Conservation (phyloP, 345 rosid species). For the Abelmoschus esculentus region DNA sequence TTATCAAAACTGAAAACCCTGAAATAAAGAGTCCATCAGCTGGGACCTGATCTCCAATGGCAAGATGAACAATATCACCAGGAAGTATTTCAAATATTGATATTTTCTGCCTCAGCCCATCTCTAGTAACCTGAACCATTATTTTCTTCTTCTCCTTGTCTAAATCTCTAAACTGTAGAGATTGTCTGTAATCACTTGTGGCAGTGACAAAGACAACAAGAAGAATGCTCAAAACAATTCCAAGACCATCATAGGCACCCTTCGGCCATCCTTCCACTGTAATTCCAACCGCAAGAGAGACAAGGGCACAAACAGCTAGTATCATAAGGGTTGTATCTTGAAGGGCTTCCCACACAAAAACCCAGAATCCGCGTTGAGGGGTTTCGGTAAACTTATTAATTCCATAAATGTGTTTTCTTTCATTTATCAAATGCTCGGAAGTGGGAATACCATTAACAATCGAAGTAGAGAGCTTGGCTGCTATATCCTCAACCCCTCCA, state of each 20-base stretch:
- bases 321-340: constrained; percentile 65
- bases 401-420: constrained; percentile 61
- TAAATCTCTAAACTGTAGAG: constrained; percentile 64
- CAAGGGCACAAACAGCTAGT: constrained; percentile 51
- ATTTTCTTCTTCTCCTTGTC: constrained; percentile 58
- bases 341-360: constrained; percentile 66
- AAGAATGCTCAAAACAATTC: constrained; percentile 56
- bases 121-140: constrained; percentile 51
- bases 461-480: constrained; percentile 57
- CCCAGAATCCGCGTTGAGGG: constrained; percentile 67
- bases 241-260: constrained; percentile 76
- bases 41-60: constrained; percentile 69
- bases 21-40: constrained; percentile 69
- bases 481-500: constrained; percentile 62
- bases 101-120: constrained; percentile 43
- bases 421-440: constrained; percentile 32
- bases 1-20: constrained; percentile 48
- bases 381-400: constrained; percentile 76
- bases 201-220: constrained; percentile 70
- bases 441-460: constrained; percentile 44
- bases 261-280: constrained; percentile 68
- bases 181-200: constrained; percentile 60
- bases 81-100: constrained; percentile 67
- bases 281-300: constrained; percentile 64
- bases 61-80: constrained; percentile 69